Percentiles rank a stretch among this genome's conserved stretches.
phyloP scores from a whole-genome alignment of 495 filamentous ascomycete species.

The Penicillium flavigenum region DNA sequence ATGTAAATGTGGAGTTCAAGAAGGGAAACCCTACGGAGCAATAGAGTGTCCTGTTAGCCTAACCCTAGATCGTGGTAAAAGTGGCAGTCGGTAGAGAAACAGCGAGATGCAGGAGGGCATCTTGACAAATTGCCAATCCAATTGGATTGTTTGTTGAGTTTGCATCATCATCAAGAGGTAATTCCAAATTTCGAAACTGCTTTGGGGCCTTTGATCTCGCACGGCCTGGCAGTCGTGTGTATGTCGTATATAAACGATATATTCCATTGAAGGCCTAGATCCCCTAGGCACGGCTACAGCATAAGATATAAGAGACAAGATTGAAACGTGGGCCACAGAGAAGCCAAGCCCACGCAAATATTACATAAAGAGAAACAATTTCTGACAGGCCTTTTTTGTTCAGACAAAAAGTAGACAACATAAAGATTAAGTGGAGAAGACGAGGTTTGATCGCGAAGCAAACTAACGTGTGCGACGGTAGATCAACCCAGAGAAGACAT shows the following conservation, averaged over 20 bases:
- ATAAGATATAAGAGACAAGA: not conserved
- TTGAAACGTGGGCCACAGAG: not conserved
- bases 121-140: no score
- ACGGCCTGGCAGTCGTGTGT: not conserved
- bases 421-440: not conserved
- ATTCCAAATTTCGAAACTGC: no score
- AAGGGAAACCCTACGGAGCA: no score
- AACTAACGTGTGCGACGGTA: conserved; percentile 37
- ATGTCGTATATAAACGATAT: not conserved
- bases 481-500: conserved; percentile 46
- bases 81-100: no score
- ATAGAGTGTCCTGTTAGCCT: no score
- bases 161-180: no score
- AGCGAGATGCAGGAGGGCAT: no score
- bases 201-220: no score
- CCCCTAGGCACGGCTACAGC: not conserved
- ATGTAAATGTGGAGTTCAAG: no score
- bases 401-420: not conserved
- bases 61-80: no score
- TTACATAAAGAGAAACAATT: not conserved
- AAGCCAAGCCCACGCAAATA: not conserved
- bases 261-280: not conserved
- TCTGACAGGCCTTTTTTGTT: not conserved
- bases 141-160: no score
- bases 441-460: not conserved